Base-by-base conservation (phyloP, 1,284 basidiomycete species). In the Stygiomarasmius scandens region DNA sequence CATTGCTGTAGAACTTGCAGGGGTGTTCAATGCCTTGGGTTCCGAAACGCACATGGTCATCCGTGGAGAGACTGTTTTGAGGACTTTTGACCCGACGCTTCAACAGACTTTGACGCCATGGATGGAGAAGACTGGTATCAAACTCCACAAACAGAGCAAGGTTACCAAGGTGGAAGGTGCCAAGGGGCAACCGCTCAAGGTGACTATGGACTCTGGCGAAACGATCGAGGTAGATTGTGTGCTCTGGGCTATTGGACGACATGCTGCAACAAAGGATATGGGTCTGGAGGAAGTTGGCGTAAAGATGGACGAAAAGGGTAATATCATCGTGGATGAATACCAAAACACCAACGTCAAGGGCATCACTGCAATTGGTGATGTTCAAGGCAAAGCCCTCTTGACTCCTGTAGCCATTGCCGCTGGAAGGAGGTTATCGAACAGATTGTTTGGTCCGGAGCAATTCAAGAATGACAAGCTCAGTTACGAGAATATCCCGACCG, bases 391-490 rank as follows among this genome's bases (percentile, higher is more conserved):
- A 75, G 93, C 87, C 23, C 77, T 96, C 25, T 81, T 99, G 60
- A 99, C 96, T 0, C 96, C 97, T n/a, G 97, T 99, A 5, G 97
- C 96, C 22, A 97, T 99, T 61, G 96, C 96, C 49, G 97, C 97
- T 4, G 96, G 95, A 23, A 81, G 96, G 57, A 80, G 94, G 60
- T 77, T 98, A 41, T 83, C 89, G 51, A 99, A 98, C 77, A 80
- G 97, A 52, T 76, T 99, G 53, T 99, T 94, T 70, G 97, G 96
- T 10, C 86, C 87, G 0, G 81, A 86, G 54, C 79, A 92, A 73
- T 95, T 84, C 80, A 93, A 91, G 78, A 73, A 90, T 57, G 92
- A 98, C 68, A 93, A 95, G 74, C 82, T 98, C 61, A 83, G 81
- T 68, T 99, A 99, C 72, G 83, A 90, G 46, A 86, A 98, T 72